phyloP scores from a whole-genome alignment of 768 basidiomycete genomes.

The Coprinopsis cinerea region DNA sequence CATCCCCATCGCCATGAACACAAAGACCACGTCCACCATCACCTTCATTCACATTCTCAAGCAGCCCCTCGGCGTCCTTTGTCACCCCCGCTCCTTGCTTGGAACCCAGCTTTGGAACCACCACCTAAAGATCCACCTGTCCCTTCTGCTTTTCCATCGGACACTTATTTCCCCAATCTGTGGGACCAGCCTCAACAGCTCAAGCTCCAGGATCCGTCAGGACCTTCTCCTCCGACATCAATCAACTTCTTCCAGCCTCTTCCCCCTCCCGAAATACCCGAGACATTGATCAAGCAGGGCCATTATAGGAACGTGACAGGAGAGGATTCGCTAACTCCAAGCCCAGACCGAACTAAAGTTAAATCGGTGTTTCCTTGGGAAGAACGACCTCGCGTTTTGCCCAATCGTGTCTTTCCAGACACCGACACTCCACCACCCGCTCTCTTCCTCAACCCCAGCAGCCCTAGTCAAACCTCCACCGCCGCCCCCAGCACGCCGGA shows the following conservation, averaged over 20 bases:
- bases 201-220: constrained; percentile 5
- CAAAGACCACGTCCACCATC: constrained; percentile 9
- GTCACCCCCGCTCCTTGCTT: constrained; percentile 64
- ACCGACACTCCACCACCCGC: constrained; percentile 49
- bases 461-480: constrained; percentile 31
- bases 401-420: constrained; percentile 70
- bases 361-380: constrained; percentile 96
- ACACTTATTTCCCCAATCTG: constrained; percentile 76
- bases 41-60: constrained; percentile 17
- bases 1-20: constrained; percentile 8
- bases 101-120: constrained; percentile 78
- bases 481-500: constrained; percentile 32
- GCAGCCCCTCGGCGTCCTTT: constrained; percentile 36
- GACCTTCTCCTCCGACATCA: constrained; percentile 34
- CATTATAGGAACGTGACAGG: constrained; percentile 65
- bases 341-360: constrained; percentile 68
- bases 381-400: constrained; percentile 57
- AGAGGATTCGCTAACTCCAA: constrained; percentile 38
- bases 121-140: constrained; percentile 62
- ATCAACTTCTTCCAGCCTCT: constrained; percentile 57
- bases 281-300: constrained; percentile 60
- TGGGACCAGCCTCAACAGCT: constrained; percentile 61
- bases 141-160: constrained; percentile 55
- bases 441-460: constrained; percentile 32
- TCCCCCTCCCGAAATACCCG: constrained; percentile 56